Evolutionary conservation across 495 filamentous ascomycete species (phyloP).

Genomic region (Chaetomium tenue): DNA sequence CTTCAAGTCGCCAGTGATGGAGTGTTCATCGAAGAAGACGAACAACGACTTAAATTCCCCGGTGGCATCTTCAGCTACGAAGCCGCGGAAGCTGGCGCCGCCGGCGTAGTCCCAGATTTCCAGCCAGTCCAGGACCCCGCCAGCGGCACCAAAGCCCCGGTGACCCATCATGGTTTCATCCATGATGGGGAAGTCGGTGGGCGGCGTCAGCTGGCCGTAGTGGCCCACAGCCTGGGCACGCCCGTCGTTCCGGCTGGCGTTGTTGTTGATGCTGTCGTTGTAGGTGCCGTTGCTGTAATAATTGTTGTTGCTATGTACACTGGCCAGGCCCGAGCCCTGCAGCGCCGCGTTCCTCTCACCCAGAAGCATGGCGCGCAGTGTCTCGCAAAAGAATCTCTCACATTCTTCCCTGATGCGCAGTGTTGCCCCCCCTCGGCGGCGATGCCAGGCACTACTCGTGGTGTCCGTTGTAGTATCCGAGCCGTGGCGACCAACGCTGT

Average conservation of each 20-base stretch:
- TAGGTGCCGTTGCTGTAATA: conserved; percentile 25
- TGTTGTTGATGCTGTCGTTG: conserved; percentile 14
- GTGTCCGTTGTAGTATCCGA: conserved; percentile 23
- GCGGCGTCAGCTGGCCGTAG: conserved; percentile 42
- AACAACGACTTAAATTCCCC: conserved; percentile 70
- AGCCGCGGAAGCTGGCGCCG: conserved; percentile 79
- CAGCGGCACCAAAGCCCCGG: conserved; percentile 11
- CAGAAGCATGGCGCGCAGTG: conserved; percentile 85
- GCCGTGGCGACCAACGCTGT: conserved; percentile 25
- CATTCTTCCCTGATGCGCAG: conserved; percentile 96
- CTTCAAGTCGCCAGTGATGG: conserved; percentile 74
- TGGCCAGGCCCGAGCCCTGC: conserved; percentile 72
- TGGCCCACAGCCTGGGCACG: conserved; percentile 31
- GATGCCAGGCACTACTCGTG: conserved; percentile 40
- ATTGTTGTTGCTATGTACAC: conserved; percentile 52
- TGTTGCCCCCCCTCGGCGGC: conserved; percentile 82
- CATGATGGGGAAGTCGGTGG: conserved; percentile 39
- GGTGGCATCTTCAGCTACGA: conserved; percentile 59
- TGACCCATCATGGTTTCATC: conserved; percentile 25
- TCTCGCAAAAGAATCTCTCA: conserved; percentile 99
- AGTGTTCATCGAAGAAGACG: conserved; percentile 75
- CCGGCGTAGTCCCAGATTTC: conserved; percentile 89
- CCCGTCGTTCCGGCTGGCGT: conserved; percentile 23
- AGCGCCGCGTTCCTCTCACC: conserved; percentile 81
- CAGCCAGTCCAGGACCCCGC: conserved; percentile 52